Base-by-base conservation (phyloP, 306 rosid genomes). In the Cyclanthera cordifolia region DNA sequence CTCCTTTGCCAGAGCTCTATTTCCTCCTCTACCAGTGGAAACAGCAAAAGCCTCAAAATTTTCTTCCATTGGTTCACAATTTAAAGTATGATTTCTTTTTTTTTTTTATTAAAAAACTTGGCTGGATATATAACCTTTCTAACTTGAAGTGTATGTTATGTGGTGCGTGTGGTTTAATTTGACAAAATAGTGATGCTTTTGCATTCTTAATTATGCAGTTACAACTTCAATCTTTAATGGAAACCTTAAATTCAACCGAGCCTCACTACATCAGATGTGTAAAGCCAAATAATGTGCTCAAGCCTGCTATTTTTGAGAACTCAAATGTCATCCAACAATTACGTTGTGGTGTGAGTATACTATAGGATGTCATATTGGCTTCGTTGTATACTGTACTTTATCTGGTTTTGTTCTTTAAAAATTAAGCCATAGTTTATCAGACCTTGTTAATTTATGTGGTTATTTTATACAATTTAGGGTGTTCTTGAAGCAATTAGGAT, bases 181-280 rank as follows among this genome's bases (percentile, higher is more conserved):
- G 53, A 46, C 71, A 24, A 46, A 46, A 25, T 25, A 66, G 4
- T 66, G 55, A 66, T 46, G 55, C 16, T 66, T 28, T 51, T 49
- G 30, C 43, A 11, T n/a, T 51, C 73, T 37, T 69, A 20, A 72
- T 25, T 30, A 43, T 85, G 92, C 95, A 94, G 99, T 73, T 74
- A 71, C 99, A 94, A 94, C 99, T 94, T 85, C 99, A 94, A 75
- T 94, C 99, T 68, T 85, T 94, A 85, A 94, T 94, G 99, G 99
- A 94, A 87, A 94, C 97, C 74, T 75, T 94, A 74, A 94, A 2
- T 84, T 86, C 96, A 53, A 94, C 99, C 9, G 99, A 94, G 68
- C 99, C 99, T 80, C 96, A 94, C 81, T 94, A 90, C 82, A 94
- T 94, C 84, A 86, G 97, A 88, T 94, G 99, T 78, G 99, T 94